Conservation (phyloP, 176 grass and related monocot genomes). For the Cenchrus fungigraminus region DNA sequence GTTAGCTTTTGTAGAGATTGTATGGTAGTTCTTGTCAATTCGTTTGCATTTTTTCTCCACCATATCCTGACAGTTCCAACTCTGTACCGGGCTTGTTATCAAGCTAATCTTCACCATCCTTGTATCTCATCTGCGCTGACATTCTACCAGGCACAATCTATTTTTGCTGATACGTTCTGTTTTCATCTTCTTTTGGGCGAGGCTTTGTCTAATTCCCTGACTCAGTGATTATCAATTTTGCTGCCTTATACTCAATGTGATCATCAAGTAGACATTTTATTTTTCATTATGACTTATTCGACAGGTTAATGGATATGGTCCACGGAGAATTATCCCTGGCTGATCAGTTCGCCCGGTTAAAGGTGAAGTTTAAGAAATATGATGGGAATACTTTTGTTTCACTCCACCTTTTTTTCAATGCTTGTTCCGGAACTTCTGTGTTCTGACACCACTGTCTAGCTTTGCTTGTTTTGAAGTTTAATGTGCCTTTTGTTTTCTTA, state of each 20-base stretch:
- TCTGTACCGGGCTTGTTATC: background rate
- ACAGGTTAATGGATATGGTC: constrained; percentile 94
- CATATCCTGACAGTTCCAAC: constrained; percentile 1
- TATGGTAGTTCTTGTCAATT: constrained; percentile 28
- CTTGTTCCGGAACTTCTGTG: constrained; percentile 18
- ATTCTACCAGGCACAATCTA: background rate
- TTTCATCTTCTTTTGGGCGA: background rate
- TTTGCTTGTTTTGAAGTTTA: constrained; percentile 17
- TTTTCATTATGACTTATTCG: constrained; percentile 48
- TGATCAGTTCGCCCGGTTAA: constrained; percentile 80
- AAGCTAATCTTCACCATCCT: constrained; percentile 19
- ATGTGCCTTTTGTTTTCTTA: constrained; percentile 16
- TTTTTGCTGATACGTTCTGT: background rate
- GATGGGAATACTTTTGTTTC: background rate
- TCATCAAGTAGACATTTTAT: constrained; percentile 40
- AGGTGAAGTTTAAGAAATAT: constrained; percentile 57
- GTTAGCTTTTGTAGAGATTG: constrained; percentile 16
- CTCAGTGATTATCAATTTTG: constrained; percentile 29
- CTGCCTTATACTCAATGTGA: background rate
- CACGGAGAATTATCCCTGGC: constrained; percentile 84
- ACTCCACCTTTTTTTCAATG: background rate
- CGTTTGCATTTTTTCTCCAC: background rate
- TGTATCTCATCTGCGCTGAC: background rate
- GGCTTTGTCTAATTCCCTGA: background rate
- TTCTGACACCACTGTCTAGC: constrained; percentile 18